Base-by-base conservation (phyloP, 2,329 filamentous ascomycete genomes). In the Trichophyton verrucosum region DNA sequence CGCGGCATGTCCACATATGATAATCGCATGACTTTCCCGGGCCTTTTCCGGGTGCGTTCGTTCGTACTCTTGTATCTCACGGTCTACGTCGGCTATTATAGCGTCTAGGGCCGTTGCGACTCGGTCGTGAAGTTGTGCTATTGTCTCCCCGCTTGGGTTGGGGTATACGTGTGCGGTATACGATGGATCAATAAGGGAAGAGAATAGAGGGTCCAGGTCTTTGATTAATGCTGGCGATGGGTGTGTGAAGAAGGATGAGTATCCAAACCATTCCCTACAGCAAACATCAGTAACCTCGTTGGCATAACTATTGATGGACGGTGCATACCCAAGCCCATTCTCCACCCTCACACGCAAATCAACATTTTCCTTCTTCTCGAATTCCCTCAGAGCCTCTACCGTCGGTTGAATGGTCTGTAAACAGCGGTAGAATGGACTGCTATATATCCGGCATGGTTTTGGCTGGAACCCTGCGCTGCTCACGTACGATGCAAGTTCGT, bases 1-100 rank as follows among this genome's bases (percentile, higher is more conserved):
- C 3, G 94, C 94, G 1, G 94, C 94, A 76, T 99, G 94, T 1
- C 89, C 87, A 74, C 89, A 96, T 44, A 99, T 80, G 46, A 96
- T 74, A 24, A 96, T 80, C 0, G 88, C 81, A 57, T 73, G 74
- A 59, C 81, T 63, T 72, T 76, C 61, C 66, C 72, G 5, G 67
- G 82, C 84, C 38, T 79, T 77, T 44, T 82, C 78, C n/a, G 84
- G 82, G 57, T 87, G 80, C n/a, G 74, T 73, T 2, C 69, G 65
- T 49, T 75, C 73, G 3, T 69, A 61, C 4, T 66, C 65, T 6
- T 68, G 60, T 58, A 76, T 77, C 57, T 83, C 80, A 5, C 72
- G 70, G 70, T 96, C 91, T 62, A 89, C 85, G 59, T 84, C 81
- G 30, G 81, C 78, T 66, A 96, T 86, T 66, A 96, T 84, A 55